phyloP scores from a whole-genome alignment of 164 flowering plant species.

The Kingdonia uniflora region DNA sequence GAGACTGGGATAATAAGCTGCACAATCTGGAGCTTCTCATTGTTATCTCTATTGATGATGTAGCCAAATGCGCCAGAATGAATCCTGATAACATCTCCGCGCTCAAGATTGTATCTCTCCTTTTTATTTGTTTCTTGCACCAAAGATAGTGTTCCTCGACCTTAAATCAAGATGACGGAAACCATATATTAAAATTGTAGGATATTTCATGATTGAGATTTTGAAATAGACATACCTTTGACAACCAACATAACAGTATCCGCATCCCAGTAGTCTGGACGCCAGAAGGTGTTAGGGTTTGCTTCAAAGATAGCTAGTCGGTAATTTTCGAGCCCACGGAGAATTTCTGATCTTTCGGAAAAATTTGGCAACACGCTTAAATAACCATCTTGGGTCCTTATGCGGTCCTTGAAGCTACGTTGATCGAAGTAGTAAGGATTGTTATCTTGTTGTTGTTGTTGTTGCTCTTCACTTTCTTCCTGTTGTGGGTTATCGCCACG shows the following conservation, averaged over 20 bases:
- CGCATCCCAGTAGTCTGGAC: conserved; percentile 44
- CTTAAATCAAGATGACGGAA: conserved; percentile 2
- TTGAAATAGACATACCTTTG: neutral
- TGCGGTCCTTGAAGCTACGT: conserved; percentile 16
- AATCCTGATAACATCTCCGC: conserved; percentile 16
- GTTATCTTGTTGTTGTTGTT: conserved; percentile 8
- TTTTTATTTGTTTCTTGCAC: conserved; percentile 7
- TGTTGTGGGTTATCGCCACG: neutral
- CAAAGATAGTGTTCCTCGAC: conserved; percentile 9
- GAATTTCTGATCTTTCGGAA: conserved; percentile 26
- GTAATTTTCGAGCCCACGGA: conserved; percentile 36
- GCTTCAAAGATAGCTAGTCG: conserved; percentile 36
- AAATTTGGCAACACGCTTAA: conserved; percentile 32
- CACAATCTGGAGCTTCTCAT: conserved; percentile 12
- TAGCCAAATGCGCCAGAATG: conserved; percentile 12
- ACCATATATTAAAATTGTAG: neutral
- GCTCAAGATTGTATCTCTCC: conserved; percentile 9
- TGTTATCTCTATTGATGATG: conserved; percentile 8
- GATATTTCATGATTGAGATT: neutral
- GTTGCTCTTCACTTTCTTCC: conserved; percentile 3
- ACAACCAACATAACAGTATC: conserved; percentile 9
- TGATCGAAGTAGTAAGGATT: conserved; percentile 45
- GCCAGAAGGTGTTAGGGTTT: conserved; percentile 32
- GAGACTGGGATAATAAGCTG: conserved; percentile 8
- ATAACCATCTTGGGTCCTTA: conserved; percentile 30